Base-by-base conservation (phyloP, 1,284 basidiomycete genomes). In the Veloporphyrellus conicus region DNA sequence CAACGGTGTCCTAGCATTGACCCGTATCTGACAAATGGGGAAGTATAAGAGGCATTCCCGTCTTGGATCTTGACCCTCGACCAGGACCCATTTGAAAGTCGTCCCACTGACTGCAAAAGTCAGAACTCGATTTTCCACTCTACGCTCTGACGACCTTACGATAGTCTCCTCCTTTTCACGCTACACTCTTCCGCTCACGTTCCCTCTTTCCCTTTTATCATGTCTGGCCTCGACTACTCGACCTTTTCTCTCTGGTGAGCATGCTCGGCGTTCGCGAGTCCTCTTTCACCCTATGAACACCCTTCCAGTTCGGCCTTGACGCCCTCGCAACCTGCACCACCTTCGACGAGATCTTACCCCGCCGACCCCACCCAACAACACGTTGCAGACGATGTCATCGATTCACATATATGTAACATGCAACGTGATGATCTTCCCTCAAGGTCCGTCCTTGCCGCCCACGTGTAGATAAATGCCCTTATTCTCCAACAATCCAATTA, bases 361-460 rank as follows among this genome's bases (percentile, higher is more conserved):
- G 38, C 59, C 41, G 62, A 63, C 60, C 47, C 58, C 53, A 48
- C 28, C 50, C 53, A 57, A 27, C 55, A 54, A 54, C 62, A 63
- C 58, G 62, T 52, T 61, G 53, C 50, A 41, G 54, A 61, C 54
- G 62, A 63, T 62, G 61, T 59, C 61, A 63, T 63, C 48, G 51
- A 57, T 53, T 49, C 62, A 16, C 55, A 41, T 61, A 59, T 63
- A 42, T 56, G 50, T 59, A 43, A 54, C 42, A 15, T 23, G 43
- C 56, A 66, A 64, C 60, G 62, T 61, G 61, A 63, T 57, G 63
- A 63, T 63, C 62, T 61, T 64, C 62, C 58, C 60, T 56, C 60
- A 61, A 57, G 61, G 63, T 63, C 54, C 59, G 61, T 64, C 54
- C 58, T 64, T 50, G 41, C 31, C 51, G 51, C 33, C 44, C 60